Evolutionary conservation across 139 green algal species (phyloP).

Genomic region (Coelastrella sp.): DNA sequence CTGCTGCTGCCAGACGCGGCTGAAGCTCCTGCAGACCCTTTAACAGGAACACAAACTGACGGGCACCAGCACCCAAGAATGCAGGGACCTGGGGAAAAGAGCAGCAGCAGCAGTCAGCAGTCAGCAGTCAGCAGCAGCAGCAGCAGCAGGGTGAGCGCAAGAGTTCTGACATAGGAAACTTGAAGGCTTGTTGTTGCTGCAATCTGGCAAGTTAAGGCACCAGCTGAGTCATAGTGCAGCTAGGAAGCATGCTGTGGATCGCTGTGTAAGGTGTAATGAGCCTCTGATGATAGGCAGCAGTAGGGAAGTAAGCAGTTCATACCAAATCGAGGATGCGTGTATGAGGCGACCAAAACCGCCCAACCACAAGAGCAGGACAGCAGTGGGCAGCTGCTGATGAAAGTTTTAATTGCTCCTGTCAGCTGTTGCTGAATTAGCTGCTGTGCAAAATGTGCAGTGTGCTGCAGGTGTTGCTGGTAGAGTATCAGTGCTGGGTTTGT

Average conservation of each 20-base stretch:
- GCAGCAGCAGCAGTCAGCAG: neutral
- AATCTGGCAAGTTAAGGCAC: too few relatives aligned
- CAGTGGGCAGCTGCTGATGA: neutral
- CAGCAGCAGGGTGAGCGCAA: neutral
- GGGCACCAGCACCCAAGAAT: constrained; percentile 79
- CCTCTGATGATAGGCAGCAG: too few relatives aligned
- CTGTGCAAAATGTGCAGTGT: neutral
- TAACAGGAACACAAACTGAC: constrained; percentile 94
- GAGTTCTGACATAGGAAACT: too few relatives aligned
- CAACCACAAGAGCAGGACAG: too few relatives aligned
- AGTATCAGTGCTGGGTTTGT: neutral
- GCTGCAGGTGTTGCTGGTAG: constrained; percentile 1
- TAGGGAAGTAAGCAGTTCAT: too few relatives aligned
- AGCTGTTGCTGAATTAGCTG: neutral
- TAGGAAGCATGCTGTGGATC: too few relatives aligned
- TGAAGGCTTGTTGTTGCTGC: too few relatives aligned
- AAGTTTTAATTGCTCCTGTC: neutral
- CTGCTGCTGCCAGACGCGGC: constrained; percentile 63
- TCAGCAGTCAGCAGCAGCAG: constrained; percentile 7
- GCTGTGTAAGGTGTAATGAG: too few relatives aligned
- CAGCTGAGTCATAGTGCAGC: too few relatives aligned
- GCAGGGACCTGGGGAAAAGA: constrained; percentile 64
- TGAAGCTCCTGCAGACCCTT: constrained; percentile 80
- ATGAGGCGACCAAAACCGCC: too few relatives aligned
- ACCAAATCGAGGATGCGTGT: too few relatives aligned